A percentile compares a stretch with the other conserved stretches of the same genome.
These are phyloP conservation scores for Cucurbita pepo DNA, from an alignment of 306 rosid genomes.

Conservation along the genomic window DNA sequence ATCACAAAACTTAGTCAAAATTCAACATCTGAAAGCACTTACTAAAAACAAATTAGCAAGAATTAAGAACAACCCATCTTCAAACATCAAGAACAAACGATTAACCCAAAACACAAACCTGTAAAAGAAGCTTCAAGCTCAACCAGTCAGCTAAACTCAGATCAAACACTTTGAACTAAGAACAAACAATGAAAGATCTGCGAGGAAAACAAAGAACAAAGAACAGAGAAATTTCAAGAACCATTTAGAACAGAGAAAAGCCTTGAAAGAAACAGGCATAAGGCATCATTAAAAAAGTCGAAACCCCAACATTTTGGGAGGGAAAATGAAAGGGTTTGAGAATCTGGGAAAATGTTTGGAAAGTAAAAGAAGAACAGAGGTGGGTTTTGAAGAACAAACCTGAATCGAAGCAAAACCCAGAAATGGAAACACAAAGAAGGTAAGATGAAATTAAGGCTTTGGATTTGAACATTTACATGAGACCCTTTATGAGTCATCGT, in stretches of 20 bases:
- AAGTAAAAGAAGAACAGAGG: background rate
- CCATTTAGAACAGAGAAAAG: background rate
- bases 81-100: background rate
- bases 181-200: conserved; percentile 6
- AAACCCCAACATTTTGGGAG: background rate
- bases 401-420: background rate
- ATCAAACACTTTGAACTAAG: background rate
- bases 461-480: background rate
- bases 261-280: background rate
- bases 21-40: background rate
- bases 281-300: background rate
- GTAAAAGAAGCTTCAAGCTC: background rate
- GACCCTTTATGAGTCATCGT: background rate
- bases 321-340: background rate
- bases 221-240: background rate
- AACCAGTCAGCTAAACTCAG: conserved; percentile 4
- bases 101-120: conserved; percentile 2
- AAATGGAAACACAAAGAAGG: background rate
- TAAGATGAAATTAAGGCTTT: background rate
- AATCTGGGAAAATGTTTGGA: conserved; percentile 1
- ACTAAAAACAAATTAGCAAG: background rate
- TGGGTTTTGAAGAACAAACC: background rate
- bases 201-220: background rate
- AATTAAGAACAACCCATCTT: background rate
- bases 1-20: background rate